These are phyloP conservation scores for Stylonectria norvegica DNA, from an alignment of 2,329 filamentous ascomycete species.

Conservation along the genomic window DNA sequence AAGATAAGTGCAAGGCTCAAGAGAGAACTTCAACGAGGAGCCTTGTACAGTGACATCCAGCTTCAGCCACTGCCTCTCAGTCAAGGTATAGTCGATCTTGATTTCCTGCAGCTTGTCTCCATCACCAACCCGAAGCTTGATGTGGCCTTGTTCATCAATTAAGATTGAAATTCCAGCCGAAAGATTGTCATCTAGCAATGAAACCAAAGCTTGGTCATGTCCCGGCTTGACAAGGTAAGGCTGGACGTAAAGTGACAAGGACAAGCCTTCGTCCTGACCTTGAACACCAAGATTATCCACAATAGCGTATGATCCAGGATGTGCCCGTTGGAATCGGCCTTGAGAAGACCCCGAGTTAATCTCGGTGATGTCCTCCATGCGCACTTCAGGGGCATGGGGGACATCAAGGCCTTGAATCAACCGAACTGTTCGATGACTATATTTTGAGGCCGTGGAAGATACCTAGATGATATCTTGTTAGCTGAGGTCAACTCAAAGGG, in stretches of 20 bases:
- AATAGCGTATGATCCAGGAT: neutral
- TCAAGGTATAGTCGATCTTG: neutral
- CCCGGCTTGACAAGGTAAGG: neutral
- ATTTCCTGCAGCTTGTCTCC: neutral
- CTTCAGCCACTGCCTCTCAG: neutral
- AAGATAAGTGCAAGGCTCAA: neutral
- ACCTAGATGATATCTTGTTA: neutral
- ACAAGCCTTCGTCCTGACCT: neutral
- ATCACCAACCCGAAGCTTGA: neutral
- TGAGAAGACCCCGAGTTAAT: no score
- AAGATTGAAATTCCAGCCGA: neutral
- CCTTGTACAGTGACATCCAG: neutral
- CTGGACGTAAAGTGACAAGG: neutral
- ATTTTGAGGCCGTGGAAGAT: conserved; percentile 2
- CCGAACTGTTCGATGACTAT: conserved; percentile 4
- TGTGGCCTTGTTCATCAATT: neutral
- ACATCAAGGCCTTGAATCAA: conserved; percentile 6
- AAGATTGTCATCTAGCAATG: neutral
- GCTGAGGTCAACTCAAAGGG: neutral
- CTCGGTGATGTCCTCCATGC: no score
- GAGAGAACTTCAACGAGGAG: neutral
- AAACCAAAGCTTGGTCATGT: neutral
- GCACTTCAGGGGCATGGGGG: conserved; percentile 3
- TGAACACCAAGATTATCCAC: neutral
- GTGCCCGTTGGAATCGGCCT: no score